Evolutionary conservation across 768 basidiomycete species (phyloP).

Genomic region (Termitomyces sp.): DNA sequence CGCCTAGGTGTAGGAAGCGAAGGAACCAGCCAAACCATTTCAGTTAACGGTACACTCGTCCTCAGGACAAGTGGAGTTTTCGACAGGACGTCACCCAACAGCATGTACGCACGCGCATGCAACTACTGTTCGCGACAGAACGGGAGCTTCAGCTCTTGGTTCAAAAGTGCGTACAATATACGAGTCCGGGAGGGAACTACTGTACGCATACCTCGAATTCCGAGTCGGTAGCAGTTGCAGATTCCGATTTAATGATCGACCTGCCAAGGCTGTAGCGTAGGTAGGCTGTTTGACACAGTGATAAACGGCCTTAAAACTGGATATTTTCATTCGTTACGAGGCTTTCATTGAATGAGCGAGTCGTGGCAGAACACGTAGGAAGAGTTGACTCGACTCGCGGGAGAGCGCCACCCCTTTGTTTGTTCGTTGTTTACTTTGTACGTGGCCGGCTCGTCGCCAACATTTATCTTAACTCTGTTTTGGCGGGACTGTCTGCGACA

Average conservation of each 20-base stretch:
- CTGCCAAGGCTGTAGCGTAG: neutral
- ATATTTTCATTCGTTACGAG: neutral
- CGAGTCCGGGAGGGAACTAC: neutral
- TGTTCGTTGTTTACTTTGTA: slow-evolving; percentile 24
- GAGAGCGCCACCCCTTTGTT: slow-evolving; percentile 19
- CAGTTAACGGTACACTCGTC: neutral
- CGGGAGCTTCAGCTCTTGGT: neutral
- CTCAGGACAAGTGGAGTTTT: neutral
- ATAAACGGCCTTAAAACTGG: neutral
- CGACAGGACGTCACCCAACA: too few species aligned
- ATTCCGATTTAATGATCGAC: neutral
- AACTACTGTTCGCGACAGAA: too few species aligned
- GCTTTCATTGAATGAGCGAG: neutral
- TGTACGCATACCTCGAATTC: neutral
- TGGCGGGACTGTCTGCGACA: slow-evolving; percentile 35
- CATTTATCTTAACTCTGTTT: slow-evolving; percentile 16
- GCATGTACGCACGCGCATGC: neutral
- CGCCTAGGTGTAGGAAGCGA: neutral
- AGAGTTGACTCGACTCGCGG: neutral
- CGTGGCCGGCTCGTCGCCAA: slow-evolving; percentile 24
- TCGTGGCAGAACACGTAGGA: neutral
- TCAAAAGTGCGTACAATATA: neutral
- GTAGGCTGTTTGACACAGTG: neutral
- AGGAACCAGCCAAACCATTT: neutral
- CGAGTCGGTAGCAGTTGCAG: neutral